These are phyloP conservation scores for Hondaea fermentalgiana DNA, from an alignment of 108 stramenopile genomes.

Conservation along the genomic window DNA sequence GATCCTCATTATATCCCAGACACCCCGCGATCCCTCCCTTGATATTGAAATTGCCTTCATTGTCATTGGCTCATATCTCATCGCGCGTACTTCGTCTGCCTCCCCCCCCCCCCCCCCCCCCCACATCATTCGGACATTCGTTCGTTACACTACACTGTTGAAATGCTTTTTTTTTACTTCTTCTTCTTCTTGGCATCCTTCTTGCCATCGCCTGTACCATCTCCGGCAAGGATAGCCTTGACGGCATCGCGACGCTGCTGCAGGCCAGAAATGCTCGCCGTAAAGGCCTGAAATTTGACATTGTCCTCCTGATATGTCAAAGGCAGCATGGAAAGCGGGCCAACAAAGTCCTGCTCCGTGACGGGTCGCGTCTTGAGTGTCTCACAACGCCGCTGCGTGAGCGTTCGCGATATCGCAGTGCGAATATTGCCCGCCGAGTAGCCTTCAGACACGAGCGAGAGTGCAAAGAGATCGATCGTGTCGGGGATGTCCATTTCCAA, in stretches of 20 bases:
- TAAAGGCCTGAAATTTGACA: constrained; percentile 3
- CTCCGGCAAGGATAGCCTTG: not conserved
- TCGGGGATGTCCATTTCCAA: not conserved
- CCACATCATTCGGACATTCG: too few species aligned
- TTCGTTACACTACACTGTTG: too few species aligned
- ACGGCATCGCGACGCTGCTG: constrained; percentile 7
- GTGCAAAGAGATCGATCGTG: constrained; percentile 49
- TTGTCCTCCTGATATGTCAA: constrained; percentile 25
- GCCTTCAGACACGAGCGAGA: constrained; percentile 61
- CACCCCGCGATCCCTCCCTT: too few species aligned
- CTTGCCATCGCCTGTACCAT: constrained; percentile 5
- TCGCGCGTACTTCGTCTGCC: too few species aligned
- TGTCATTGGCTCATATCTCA: too few species aligned
- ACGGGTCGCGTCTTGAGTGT: constrained; percentile 25
- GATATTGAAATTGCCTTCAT: too few species aligned
- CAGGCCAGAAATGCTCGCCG: constrained; percentile 16
- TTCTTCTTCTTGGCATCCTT: constrained; percentile 24
- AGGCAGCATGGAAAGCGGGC: not conserved
- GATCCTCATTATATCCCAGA: too few species aligned
- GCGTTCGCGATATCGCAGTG: constrained; percentile 34
- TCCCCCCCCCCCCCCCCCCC: too few species aligned
- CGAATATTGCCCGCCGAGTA: constrained; percentile 59
- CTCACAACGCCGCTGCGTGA: constrained; percentile 49
- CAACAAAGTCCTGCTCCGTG: constrained; percentile 19
- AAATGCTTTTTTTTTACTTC: not conserved